Evolutionary conservation across 2,329 filamentous ascomycete genomes (phyloP).

Genomic region (Talaromyces albobiverticillius): DNA sequence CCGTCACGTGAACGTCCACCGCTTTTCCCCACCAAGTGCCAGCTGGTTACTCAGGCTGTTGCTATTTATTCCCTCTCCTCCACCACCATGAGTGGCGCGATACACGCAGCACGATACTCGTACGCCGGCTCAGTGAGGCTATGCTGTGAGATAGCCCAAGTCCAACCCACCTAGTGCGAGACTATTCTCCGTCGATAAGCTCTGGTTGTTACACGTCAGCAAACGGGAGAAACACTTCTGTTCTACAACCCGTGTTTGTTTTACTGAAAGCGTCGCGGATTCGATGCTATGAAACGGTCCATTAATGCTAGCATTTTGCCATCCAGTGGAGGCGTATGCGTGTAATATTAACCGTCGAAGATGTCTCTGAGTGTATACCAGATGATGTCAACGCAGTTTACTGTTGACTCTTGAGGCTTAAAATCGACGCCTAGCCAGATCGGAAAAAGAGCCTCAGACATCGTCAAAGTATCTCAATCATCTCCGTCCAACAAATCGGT

Average conservation of each 20-base stretch:
- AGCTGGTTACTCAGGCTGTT: no score
- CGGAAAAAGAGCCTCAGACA: no score
- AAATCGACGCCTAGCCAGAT: no score
- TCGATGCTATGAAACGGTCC: no score
- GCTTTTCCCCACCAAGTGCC: not conserved
- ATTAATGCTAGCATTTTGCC: no score
- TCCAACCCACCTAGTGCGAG: not conserved
- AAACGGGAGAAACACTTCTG: no score
- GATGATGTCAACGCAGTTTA: not conserved
- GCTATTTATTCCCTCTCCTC: not conserved
- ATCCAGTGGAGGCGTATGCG: no score
- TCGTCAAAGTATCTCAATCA: no score
- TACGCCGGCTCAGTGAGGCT: not conserved
- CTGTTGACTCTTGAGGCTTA: not conserved
- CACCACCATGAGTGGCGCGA: not conserved
- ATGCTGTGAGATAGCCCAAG: not conserved
- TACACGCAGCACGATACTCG: not conserved
- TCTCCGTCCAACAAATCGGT: no score
- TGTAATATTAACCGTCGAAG: not conserved
- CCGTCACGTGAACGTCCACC: slow-evolving; percentile 5
- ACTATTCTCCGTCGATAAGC: not conserved
- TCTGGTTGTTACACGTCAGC: not conserved
- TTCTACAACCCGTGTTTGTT: not conserved
- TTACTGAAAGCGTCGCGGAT: not conserved
- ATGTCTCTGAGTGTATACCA: not conserved